A percentile compares a stretch with the other conserved stretches of the same genome.
Evolutionary conservation across 2,329 filamentous ascomycete genomes (phyloP).

Genomic region (Ceratocystis smalleyi): DNA sequence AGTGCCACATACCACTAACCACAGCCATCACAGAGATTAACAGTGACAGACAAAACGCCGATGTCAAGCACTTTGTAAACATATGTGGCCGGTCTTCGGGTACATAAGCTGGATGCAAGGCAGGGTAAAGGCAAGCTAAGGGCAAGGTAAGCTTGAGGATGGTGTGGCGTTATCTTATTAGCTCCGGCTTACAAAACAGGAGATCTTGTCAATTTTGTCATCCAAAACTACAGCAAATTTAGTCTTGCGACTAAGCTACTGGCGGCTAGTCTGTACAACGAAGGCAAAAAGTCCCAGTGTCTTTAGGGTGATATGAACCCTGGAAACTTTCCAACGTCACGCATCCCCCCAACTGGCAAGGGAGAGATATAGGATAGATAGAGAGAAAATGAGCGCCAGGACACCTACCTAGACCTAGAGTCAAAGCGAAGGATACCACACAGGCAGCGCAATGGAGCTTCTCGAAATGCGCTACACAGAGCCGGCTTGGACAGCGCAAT

Average conservation of each 20-base stretch:
- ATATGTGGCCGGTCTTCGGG: background rate
- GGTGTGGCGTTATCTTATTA: background rate
- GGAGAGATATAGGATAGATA: background rate
- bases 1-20: background rate
- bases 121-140: background rate
- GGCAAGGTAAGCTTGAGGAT: background rate
- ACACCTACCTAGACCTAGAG: background rate
- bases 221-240: background rate
- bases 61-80: background rate
- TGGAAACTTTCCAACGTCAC: background rate
- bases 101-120: background rate
- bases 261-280: slow-evolving; percentile 1
- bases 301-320: background rate
- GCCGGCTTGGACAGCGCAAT: background rate
- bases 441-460: no score
- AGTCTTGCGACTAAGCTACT: background rate
- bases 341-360: background rate
- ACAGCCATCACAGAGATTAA: no score
- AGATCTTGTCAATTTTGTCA: background rate
- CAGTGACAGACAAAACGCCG: background rate
- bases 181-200: background rate
- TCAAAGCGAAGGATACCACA: no score
- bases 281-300: background rate
- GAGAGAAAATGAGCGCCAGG: background rate
- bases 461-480: background rate